Evolutionary conservation across 116 monocot genomes (phyloP).

Genomic region (Phalaenopsis hybrid): DNA sequence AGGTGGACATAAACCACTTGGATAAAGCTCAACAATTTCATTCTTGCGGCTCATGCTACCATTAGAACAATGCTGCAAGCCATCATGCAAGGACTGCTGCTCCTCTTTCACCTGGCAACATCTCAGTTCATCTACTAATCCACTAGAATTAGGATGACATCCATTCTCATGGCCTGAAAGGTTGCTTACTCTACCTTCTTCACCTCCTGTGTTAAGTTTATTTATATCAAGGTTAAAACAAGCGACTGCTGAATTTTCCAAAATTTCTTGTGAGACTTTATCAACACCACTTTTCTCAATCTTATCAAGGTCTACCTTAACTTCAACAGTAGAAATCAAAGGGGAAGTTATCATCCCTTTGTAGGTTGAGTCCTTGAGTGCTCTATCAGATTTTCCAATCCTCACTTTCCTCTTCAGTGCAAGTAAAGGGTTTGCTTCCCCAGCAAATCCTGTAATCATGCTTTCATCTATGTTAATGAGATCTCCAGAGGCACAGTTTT

Average conservation of each 20-base stretch:
- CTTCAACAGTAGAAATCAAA: constrained; percentile 9
- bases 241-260: constrained; percentile 3
- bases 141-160: constrained; percentile 9
- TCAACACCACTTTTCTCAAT: constrained; percentile 7
- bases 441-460: neutral
- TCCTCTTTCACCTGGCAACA: constrained; percentile 14
- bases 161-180: neutral
- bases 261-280: constrained; percentile 9
- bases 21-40: constrained; percentile 1
- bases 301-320: constrained; percentile 12
- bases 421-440: constrained; percentile 16
- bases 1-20: neutral
- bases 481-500: neutral
- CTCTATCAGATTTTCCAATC: neutral
- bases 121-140: neutral
- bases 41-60: constrained; percentile 6
- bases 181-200: neutral
- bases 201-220: neutral
- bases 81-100: constrained; percentile 20
- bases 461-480: constrained; percentile 6
- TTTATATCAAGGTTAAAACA: neutral
- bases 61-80: constrained; percentile 34
- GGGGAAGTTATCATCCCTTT: neutral
- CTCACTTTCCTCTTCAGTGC: constrained; percentile 12
- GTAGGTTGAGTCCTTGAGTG: neutral